phyloP scores from a whole-genome alignment of 2,329 filamentous ascomycete species.

The Aspergillus puulaauensis region DNA sequence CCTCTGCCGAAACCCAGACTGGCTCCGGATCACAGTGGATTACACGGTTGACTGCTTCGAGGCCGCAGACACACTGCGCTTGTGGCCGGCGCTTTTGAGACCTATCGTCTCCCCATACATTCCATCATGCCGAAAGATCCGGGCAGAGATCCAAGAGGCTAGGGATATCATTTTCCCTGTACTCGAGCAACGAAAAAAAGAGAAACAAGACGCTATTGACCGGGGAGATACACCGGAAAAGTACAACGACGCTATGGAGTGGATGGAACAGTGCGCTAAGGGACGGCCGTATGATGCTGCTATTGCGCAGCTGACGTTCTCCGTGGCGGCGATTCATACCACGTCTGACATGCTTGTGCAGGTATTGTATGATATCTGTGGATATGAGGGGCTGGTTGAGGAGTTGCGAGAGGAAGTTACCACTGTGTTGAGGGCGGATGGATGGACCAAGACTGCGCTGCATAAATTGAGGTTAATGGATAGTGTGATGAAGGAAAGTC shows the following conservation, averaged over 20 bases:
- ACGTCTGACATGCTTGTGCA: not conserved
- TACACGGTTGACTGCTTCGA: not conserved
- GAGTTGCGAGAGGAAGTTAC: not conserved
- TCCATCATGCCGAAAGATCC: not conserved
- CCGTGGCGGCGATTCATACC: not conserved
- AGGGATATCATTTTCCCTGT: not conserved
- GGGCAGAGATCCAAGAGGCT: not conserved
- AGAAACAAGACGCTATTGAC: not conserved
- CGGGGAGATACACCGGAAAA: fast-evolving
- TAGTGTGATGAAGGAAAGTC: not conserved
- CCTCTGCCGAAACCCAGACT: not conserved
- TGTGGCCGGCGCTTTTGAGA: not conserved
- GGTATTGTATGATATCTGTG: not conserved
- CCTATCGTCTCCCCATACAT: not conserved
- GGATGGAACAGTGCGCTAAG: not conserved
- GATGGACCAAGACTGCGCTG: not conserved
- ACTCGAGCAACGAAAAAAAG: not conserved
- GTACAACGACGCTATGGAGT: not conserved
- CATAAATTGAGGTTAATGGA: not conserved
- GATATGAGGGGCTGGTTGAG: not conserved
- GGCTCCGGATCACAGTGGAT: not conserved
- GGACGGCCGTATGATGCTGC: not conserved
- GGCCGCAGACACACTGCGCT: not conserved
- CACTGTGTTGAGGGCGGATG: fast-evolving
- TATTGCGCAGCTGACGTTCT: not conserved